Evolutionary conservation across 2,329 filamentous ascomycete species (phyloP).

Genomic region (Penicillium fuscoglaucum): DNA sequence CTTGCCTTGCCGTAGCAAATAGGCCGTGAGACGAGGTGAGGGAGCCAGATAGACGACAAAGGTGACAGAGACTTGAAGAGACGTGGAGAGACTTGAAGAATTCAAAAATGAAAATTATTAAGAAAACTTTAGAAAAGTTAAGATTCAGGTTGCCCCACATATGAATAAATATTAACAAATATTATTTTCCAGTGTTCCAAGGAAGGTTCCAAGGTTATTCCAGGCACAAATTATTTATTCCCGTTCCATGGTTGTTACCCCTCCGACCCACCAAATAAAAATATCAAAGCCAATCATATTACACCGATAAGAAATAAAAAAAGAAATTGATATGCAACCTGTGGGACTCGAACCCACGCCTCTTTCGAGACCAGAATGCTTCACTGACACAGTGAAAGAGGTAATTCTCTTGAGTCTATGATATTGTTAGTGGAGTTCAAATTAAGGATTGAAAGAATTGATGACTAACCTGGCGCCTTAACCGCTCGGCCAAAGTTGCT

Average conservation of each 20-base stretch:
- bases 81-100: neutral
- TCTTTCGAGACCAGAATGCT: neutral
- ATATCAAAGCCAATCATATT: neutral
- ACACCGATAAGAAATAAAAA: too few species aligned
- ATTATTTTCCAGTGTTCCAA: too few species aligned
- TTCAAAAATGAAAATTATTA: neutral
- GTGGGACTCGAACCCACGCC: neutral
- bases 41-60: slow-evolving; percentile 33
- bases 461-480: too few species aligned
- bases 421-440: too few species aligned
- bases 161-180: neutral
- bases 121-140: neutral
- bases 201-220: neutral
- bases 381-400: too few species aligned
- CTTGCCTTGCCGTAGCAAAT: slow-evolving; percentile 40
- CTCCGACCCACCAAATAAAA: neutral
- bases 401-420: neutral
- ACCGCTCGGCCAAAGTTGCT: too few species aligned
- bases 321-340: too few species aligned
- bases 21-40: slow-evolving; percentile 42
- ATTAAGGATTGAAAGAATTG: too few species aligned
- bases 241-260: neutral
- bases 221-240: neutral
- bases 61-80: neutral
- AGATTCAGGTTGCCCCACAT: slow-evolving; percentile 1